Base-by-base conservation (phyloP, 2,329 filamentous ascomycete species). In the Arthrinium puccinioides region DNA sequence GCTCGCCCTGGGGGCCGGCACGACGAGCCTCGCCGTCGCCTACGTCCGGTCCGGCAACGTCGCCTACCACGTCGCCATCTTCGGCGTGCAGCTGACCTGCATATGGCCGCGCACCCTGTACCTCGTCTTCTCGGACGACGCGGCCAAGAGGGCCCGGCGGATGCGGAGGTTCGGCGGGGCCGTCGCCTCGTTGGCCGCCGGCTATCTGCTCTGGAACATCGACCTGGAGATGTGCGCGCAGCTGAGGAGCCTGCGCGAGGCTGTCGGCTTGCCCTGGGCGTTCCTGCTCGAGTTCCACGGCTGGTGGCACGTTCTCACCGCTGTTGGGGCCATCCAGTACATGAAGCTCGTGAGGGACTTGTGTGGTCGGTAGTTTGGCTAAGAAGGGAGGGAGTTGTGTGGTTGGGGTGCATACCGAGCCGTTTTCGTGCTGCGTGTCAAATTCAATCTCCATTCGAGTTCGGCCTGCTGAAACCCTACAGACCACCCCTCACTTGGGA, bases 241-340 rank as follows among this genome's bases (percentile, higher is more conserved):
- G 41, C 57, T 80, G 18, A 67, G 72, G 3, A 41, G 44, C 0
- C 44, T 69, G 9, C 67, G 73, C 33, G 55, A 57, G 7, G 44
- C 37, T 0, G 45, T 79, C 3, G 75, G 76, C 0, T 51, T 76
- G 29, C 76, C 76, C 0, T 74, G 63, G 65, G 70, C 67, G 2
- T 76, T 72, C 53, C 23, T 74, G 1, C 51, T 80, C 5, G 76
- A 80, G 55, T 49, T 79, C 11, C 76, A 80, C 47, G 76, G 74
- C 1, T 80, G 75, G 76, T 81, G 76, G 76, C 76, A 81, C 46
- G 55, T 80, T 13, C 56, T 78, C 19, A 81, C 76, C 0, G 76
- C 72, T 0, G 57, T 74, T 15, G 68, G 72, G 1, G 73, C 74
- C 5, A 64, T 63, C 18, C 50, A 52, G 32, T 63, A 61, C 29